phyloP scores from a whole-genome alignment of 2,329 filamentous ascomycete species.

The Westerdykella aurantiaca region DNA sequence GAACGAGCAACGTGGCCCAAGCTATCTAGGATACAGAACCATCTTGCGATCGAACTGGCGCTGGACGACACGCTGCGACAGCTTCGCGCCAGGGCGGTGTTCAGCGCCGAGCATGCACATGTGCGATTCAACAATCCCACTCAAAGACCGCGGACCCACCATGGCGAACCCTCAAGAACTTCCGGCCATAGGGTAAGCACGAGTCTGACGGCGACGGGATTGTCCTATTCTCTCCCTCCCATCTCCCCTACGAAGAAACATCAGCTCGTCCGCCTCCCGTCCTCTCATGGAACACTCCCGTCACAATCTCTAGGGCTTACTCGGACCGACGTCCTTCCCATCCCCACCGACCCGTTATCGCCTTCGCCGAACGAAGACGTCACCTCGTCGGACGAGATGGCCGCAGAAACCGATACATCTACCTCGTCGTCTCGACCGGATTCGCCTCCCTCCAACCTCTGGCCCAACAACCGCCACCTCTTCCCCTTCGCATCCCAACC shows the following conservation, averaged over 20 bases:
- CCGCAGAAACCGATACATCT: conserved; percentile 28
- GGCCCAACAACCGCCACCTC: conserved; percentile 23
- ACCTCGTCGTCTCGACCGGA: conserved; percentile 27
- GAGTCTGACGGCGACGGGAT: conserved; percentile 15
- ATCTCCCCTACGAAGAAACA: conserved; percentile 2
- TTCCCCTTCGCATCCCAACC: conserved; percentile 28
- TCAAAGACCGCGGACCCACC: conserved; percentile 21
- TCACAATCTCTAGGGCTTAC: conserved; percentile 9
- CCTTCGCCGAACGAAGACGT: conserved; percentile 26
- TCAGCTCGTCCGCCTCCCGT: conserved; percentile 3
- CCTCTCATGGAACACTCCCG: conserved; percentile 4
- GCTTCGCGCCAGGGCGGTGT: conserved; percentile 62
- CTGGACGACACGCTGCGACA: conserved; percentile 69
- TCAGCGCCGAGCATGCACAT: conserved; percentile 57
- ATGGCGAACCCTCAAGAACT: conserved; percentile 10
- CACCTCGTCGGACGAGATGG: conserved; percentile 29
- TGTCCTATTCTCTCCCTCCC: conserved; percentile 15
- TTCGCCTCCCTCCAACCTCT: conserved; percentile 21
- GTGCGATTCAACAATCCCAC: conserved; percentile 19
- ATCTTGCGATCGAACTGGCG: conserved; percentile 82
- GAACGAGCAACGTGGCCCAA: conserved; percentile 91
- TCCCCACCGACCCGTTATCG: conserved; percentile 17
- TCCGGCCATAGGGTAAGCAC: conserved; percentile 9
- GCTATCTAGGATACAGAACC: conserved; percentile 75
- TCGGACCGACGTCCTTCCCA: conserved; percentile 1